Base-by-base conservation (phyloP, 495 filamentous ascomycete species). In the Lophiostoma macrostomum region DNA sequence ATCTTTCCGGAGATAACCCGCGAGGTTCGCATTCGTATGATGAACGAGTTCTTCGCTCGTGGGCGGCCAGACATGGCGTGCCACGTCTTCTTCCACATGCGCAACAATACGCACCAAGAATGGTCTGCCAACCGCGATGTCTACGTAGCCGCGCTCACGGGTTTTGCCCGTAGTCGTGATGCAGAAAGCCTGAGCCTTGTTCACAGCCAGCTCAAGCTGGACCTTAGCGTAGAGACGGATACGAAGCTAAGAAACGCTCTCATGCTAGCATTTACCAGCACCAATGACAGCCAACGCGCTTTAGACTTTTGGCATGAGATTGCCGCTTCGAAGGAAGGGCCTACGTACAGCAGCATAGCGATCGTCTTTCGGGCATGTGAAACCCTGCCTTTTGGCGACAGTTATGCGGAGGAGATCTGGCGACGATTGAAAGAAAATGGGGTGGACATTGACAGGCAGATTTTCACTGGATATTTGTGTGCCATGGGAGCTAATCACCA, bases 141-240 rank as follows among this genome's bases (percentile, higher is more conserved):
- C 1, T 98, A 97, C 66, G 79, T 84, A 20, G 67, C 76, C 19
- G 90, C 83, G 43, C 82, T 96, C 56, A 78, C 83, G 37, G 91
- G 91, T 2, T 74, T 95, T 13, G 88, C 85, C 13, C 70, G 75
- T 22, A 74, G 74, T 6, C 78, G 72, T 0, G 84, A 94, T 53
- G 47, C 69, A 2, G 83, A 87, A 28, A 80, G 79, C 31, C 70
- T 96, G 27, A 76, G 82, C 49, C 77, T 84, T 30, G 77, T 95
- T 13, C 86, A 94, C 65, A 95, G 95, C 61, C 90, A 94, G 80
- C 75, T 96, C 38, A 96, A 95, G 69, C 81, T 97, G 56, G 93
- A 97, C 69, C 72, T 81, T 7, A 75, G 80, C 35, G 74, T 97
- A 29, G 84, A 93, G 50, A 74, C 85, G 13, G 84, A 81, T 64